phyloP scores from a whole-genome alignment of 2,329 filamentous ascomycete genomes.

The Lachnellula subtilissima region DNA sequence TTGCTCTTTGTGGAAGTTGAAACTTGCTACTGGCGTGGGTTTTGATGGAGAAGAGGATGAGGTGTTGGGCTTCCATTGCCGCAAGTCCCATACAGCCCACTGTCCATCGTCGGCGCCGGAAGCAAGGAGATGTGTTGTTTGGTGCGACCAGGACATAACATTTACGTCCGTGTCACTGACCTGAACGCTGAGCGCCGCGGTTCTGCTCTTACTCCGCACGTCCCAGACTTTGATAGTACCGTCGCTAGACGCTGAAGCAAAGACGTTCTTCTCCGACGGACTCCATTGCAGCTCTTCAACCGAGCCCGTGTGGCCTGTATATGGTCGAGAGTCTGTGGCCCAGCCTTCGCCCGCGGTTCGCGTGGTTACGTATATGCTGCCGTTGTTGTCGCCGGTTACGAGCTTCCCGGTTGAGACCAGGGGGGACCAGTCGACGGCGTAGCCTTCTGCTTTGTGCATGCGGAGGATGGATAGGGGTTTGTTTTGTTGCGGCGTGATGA shows the following conservation, averaged over 20 bases:
- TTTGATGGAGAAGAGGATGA: conserved; percentile 39
- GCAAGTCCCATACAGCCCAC: conserved; percentile 94
- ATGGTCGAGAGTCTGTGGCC: conserved; percentile 78
- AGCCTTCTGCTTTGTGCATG: conserved; percentile 90
- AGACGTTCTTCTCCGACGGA: conserved; percentile 86
- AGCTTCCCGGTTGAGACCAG: conserved; percentile 76
- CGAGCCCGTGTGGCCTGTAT: conserved; percentile 76
- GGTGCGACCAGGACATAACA: conserved; percentile 89
- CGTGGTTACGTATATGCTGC: conserved; percentile 83
- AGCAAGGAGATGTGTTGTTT: conserved; percentile 84
- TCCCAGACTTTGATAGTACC: conserved; percentile 97
- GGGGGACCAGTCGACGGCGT: conserved; percentile 95
- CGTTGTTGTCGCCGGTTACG: conserved; percentile 85
- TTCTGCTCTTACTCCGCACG: conserved; percentile 80
- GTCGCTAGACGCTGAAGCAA: conserved; percentile 89
- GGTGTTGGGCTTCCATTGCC: conserved; percentile 78
- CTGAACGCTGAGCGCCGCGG: conserved; percentile 80
- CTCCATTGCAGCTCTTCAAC: conserved; percentile 98
- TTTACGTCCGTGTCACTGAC: conserved; percentile 87
- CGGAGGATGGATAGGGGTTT: conserved; percentile 83
- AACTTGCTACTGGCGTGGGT: conserved; percentile 83
- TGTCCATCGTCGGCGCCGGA: conserved; percentile 89
- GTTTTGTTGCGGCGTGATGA: conserved; percentile 75
- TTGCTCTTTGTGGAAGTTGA: conserved; percentile 93
- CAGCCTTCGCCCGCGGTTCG: conserved; percentile 84